phyloP scores from a whole-genome alignment of 2,329 filamentous ascomycete genomes.

The Setomelanomma holmii region DNA sequence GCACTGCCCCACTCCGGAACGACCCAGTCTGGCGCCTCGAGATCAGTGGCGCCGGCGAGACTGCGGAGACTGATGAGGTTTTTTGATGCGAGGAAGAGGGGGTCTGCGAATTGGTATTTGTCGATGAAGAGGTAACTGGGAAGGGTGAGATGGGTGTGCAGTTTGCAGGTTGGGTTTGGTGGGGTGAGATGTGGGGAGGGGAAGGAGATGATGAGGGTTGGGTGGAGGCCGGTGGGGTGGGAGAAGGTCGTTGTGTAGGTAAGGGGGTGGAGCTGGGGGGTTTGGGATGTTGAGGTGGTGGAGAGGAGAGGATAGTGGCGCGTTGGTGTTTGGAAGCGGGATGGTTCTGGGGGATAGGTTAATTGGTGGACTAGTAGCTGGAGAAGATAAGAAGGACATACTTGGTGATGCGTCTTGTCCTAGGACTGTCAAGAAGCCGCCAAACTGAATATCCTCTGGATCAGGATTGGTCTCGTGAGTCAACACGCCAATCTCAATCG shows the following conservation, averaged over 20 bases:
- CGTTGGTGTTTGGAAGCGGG: slow-evolving; percentile 85
- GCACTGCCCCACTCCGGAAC: slow-evolving; percentile 79
- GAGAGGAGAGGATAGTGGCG: slow-evolving; percentile 69
- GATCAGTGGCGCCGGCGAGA: slow-evolving; percentile 78
- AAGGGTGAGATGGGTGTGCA: slow-evolving; percentile 83
- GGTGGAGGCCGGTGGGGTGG: slow-evolving; percentile 82
- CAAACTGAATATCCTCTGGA: slow-evolving; percentile 76
- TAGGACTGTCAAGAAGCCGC: slow-evolving; percentile 79
- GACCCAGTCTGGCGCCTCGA: slow-evolving; percentile 88
- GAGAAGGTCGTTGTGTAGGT: slow-evolving; percentile 71
- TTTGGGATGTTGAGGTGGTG: slow-evolving; percentile 15
- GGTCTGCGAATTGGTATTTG: slow-evolving; percentile 80
- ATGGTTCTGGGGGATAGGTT: slow-evolving; percentile 62
- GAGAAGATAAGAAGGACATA: slow-evolving; percentile 40
- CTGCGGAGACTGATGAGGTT: slow-evolving; percentile 74
- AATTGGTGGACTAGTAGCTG: background rate
- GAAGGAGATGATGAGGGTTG: slow-evolving; percentile 74
- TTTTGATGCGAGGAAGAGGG: slow-evolving; percentile 80
- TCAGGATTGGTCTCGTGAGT: slow-evolving; percentile 69
- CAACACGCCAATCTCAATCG: slow-evolving; percentile 83
- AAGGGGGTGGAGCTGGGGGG: slow-evolving; percentile 55
- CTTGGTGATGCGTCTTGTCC: slow-evolving; percentile 74
- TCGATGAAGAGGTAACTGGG: slow-evolving; percentile 85
- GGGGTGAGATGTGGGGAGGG: slow-evolving; percentile 61
- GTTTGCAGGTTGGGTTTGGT: slow-evolving; percentile 63